phyloP scores from a whole-genome alignment of 2,329 filamentous ascomycete species.

The Trichophyton schoenleinii region DNA sequence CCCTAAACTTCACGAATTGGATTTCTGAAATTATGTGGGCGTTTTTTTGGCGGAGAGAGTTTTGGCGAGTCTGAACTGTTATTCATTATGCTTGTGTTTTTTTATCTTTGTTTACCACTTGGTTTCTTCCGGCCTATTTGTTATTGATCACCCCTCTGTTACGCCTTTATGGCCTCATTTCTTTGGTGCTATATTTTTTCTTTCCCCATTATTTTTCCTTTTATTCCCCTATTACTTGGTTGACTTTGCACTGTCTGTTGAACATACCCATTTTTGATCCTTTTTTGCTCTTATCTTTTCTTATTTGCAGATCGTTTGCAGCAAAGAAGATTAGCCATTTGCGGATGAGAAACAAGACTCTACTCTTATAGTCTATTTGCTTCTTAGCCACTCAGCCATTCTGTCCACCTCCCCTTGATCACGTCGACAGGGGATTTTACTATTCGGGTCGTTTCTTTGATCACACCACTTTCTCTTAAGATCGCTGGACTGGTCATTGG shows the following conservation, averaged over 20 bases:
- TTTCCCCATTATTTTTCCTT: not conserved
- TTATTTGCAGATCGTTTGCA: not conserved
- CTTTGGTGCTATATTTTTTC: not conserved
- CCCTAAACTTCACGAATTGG: not conserved
- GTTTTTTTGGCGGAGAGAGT: not conserved
- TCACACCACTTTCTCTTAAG: not conserved
- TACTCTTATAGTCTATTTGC: not conserved
- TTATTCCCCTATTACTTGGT: not conserved
- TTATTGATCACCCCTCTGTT: not conserved
- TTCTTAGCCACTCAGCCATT: not conserved
- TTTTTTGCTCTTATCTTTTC: not conserved
- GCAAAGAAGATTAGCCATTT: not conserved
- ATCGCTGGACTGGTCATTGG: too few relatives aligned
- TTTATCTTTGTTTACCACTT: not conserved
- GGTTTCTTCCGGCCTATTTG: not conserved
- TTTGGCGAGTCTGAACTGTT: not conserved
- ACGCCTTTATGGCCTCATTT: not conserved
- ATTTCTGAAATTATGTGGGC: constrained; percentile 2
- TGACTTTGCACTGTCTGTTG: not conserved
- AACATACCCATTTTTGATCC: not conserved
- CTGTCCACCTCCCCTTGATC: not conserved
- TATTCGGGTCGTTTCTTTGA: not conserved
- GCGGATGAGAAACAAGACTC: not conserved
- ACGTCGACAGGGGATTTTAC: not conserved
- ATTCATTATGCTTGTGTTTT: not conserved